Evolutionary conservation across 176 grass and related monocot genomes (phyloP).

Genomic region (Aechmea fasciata): DNA sequence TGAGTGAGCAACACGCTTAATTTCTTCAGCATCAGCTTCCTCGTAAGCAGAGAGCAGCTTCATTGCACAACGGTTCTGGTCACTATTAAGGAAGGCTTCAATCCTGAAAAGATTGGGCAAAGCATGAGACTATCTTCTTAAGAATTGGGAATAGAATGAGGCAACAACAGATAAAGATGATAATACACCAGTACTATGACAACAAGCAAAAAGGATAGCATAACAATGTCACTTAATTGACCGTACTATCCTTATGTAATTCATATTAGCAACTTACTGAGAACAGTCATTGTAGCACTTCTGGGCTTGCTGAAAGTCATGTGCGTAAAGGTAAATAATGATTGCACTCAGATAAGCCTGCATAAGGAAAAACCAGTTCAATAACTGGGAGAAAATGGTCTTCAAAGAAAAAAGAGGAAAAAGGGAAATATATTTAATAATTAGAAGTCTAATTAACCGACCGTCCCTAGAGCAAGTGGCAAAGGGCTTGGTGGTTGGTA

Average conservation of each 20-base stretch:
- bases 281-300: conserved; percentile 99
- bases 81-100: conserved; percentile 71
- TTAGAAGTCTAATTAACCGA: neutral
- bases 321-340: conserved; percentile 78
- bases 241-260: neutral
- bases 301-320: conserved; percentile 98
- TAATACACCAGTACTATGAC: neutral
- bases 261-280: conserved; percentile 42
- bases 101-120: conserved; percentile 40
- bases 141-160: neutral
- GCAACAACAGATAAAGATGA: neutral
- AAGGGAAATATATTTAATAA: neutral
- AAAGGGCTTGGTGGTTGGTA: no score
- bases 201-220: neutral
- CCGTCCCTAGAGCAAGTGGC: no score
- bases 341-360: conserved; percentile 95
- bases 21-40: conserved; percentile 74
- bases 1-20: conserved; percentile 60
- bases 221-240: neutral
- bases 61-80: conserved; percentile 69
- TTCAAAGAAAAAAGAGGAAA: conserved; percentile 5
- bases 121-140: neutral
- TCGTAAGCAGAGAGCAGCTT: conserved; percentile 86
- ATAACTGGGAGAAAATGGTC: neutral
- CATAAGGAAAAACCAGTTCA: conserved; percentile 15